Evolutionary conservation across 163 green algal genomes (phyloP).

Genomic region (Chlorella variabilis): DNA sequence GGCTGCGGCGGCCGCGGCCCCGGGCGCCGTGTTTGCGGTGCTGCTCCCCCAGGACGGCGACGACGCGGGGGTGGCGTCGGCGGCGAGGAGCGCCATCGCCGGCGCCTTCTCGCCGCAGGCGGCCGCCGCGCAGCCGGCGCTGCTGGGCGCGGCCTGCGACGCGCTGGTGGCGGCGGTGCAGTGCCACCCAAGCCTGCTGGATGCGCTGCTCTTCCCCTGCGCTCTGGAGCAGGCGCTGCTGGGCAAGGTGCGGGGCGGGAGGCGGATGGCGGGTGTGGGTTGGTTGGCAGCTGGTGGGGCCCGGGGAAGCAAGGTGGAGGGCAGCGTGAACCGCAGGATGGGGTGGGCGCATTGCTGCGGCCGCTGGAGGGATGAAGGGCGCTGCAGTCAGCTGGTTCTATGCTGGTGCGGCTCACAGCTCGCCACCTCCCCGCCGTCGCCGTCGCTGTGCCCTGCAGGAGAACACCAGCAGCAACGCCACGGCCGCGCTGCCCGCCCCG

Average conservation of each 20-base stretch:
- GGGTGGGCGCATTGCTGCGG: too few species aligned
- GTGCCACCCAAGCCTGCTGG: constrained; percentile 48
- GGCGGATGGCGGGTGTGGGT: too few species aligned
- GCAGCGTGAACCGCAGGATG: too few species aligned
- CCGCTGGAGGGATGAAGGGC: too few species aligned
- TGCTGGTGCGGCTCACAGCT: not conserved
- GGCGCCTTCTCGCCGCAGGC: constrained; percentile 6
- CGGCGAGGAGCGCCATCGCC: constrained; percentile 5
- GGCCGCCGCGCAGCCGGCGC: not conserved
- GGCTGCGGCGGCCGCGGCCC: constrained; percentile 4
- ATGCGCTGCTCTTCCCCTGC: constrained; percentile 45
- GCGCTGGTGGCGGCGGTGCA: constrained; percentile 28
- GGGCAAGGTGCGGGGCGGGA: constrained; percentile 34
- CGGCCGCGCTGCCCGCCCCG: not conserved
- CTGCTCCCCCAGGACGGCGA: constrained; percentile 27
- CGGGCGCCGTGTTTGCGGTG: constrained; percentile 16
- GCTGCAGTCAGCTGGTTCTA: too few species aligned
- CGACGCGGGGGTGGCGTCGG: constrained; percentile 23
- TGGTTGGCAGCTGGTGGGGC: too few species aligned
- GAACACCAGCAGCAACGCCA: constrained; percentile 22
- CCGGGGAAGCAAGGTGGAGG: too few species aligned
- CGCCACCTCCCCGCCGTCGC: too few species aligned
- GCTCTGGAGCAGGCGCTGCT: constrained; percentile 38
- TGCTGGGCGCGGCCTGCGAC: constrained; percentile 40
- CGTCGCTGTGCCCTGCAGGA: constrained; percentile 14